Evolutionary conservation across 495 filamentous ascomycete genomes (phyloP), one percentile per base, ranked within the genome.

Genomic region (Tirmania nivea): DNA sequence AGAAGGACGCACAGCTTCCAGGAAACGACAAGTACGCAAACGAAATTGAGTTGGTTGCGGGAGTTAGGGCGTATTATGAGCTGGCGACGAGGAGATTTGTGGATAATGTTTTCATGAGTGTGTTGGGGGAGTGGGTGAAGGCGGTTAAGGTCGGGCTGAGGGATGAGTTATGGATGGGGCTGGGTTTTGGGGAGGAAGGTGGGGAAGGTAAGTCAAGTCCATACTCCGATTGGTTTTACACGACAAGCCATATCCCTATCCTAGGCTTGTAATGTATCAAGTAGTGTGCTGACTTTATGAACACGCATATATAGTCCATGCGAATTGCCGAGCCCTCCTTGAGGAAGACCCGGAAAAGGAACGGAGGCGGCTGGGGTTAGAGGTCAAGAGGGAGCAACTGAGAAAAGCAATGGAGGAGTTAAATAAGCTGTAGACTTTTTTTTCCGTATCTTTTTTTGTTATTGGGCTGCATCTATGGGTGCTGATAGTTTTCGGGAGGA

Each of bases 341-440:
- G 54, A 60, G 10, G 60, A 63, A 10, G 60, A 63, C 45, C 60
- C 60, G 2, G 49, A 60, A 19, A 63, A 63, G 50, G 60, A 63
- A 48, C 52, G 55, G 8, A 50, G 60, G 6, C 54, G 60, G 47
- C 52, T 48, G 8, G 57, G 59, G 7, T 51, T 63, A 31, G n/a
- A 60, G 1, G 49, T 53, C 3, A 63, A 53, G 50, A 59, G 53
- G 3, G 60, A 63, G 6, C 51, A 57, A 52, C 51, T 63, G 3
- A 35, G 54, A 10, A 59, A 35, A 16, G 60, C 60, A 0, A 60
- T 63, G 60, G 57, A 63, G 11, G 60, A 63, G 19, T 25, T 63
- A 31, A 62, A 55, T 37, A 36, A 48, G 20, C 19, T 60, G 25
- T 60, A 45, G 8, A 31, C 7, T 5, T 31, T 31, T 31, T 1